A percentile compares a stretch with the other conserved stretches of the same genome.
These are phyloP conservation scores for Colletotrichum phormii DNA, from an alignment of 2,329 filamentous ascomycete species.

Conservation along the genomic window DNA sequence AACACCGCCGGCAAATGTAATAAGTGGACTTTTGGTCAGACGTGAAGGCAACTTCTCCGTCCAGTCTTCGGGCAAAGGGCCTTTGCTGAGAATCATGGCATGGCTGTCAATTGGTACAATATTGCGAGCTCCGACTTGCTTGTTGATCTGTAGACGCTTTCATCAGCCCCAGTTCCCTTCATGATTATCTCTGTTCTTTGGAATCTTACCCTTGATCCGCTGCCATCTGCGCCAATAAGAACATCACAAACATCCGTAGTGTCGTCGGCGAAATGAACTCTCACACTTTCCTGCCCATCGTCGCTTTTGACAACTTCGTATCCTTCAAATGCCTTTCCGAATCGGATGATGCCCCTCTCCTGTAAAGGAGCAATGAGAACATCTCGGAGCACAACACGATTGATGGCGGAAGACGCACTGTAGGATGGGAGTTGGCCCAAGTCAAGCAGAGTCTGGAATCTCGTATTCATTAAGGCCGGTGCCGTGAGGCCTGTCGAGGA, in stretches of 20 bases:
- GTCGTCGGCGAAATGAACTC: background rate
- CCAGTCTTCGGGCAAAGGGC: background rate
- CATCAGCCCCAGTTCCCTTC: background rate
- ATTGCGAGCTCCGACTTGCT: slow-evolving; percentile 2
- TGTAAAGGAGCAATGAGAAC: background rate
- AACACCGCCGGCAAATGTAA: background rate
- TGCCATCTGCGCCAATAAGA: slow-evolving; percentile 6
- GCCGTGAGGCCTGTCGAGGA: slow-evolving; percentile 1
- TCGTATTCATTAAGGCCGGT: background rate
- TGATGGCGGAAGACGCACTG: slow-evolving; percentile 1
- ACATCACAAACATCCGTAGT: background rate
- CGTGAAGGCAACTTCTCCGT: background rate
- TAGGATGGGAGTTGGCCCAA: background rate
- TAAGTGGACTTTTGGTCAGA: background rate
- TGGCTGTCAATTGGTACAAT: slow-evolving; percentile 3
- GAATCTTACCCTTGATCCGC: slow-evolving; percentile 1
- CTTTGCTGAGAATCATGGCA: background rate
- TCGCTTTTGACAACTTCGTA: background rate
- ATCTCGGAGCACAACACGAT: slow-evolving; percentile 2
- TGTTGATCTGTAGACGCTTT: slow-evolving; percentile 2
- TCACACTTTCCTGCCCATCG: background rate
- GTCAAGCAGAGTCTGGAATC: slow-evolving; percentile 14
- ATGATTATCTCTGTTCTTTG: background rate
- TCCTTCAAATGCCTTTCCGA: slow-evolving; percentile 3
- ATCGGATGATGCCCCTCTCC: background rate